phyloP scores from a whole-genome alignment of 805 yeast genomes.

The Hanseniaspora guilliermondii region DNA sequence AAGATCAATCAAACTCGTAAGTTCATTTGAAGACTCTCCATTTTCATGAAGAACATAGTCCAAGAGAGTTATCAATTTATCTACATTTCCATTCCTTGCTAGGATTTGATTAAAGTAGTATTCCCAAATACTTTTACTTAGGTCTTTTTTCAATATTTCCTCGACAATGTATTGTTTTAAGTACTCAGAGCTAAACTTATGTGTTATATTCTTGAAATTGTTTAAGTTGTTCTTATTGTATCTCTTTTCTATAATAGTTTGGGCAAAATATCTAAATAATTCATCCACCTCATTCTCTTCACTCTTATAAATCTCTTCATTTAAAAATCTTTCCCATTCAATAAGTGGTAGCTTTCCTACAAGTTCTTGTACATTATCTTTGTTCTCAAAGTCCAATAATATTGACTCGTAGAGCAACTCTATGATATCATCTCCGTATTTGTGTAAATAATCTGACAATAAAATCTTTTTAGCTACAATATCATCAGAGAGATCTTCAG shows the following conservation, averaged over 20 bases:
- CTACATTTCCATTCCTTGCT: not conserved
- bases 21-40: not conserved
- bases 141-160: not conserved
- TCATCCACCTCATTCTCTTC: not conserved
- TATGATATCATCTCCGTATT: not conserved
- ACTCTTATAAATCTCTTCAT: not conserved
- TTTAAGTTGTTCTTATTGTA: not conserved
- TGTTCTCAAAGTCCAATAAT: not conserved
- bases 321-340: constrained; percentile 5
- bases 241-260: not conserved
- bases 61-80: not conserved
- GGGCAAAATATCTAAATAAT: not conserved
- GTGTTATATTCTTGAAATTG: not conserved
- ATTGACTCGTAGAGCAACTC: constrained; percentile 8
- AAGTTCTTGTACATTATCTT: not conserved
- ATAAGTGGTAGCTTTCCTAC: not conserved
- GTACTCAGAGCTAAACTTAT: not conserved
- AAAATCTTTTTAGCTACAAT: not conserved
- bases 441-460: not conserved
- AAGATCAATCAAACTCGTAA: not conserved
- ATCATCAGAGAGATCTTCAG: not conserved
- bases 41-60: not conserved
- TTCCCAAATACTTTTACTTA: not conserved
- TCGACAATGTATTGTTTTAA: not conserved
- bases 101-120: not conserved